Percentiles rank a stretch among this genome's conserved stretches.
These are phyloP conservation scores for Striga asiatica DNA, from an alignment of 257 asterid species.

Conservation along the genomic window DNA sequence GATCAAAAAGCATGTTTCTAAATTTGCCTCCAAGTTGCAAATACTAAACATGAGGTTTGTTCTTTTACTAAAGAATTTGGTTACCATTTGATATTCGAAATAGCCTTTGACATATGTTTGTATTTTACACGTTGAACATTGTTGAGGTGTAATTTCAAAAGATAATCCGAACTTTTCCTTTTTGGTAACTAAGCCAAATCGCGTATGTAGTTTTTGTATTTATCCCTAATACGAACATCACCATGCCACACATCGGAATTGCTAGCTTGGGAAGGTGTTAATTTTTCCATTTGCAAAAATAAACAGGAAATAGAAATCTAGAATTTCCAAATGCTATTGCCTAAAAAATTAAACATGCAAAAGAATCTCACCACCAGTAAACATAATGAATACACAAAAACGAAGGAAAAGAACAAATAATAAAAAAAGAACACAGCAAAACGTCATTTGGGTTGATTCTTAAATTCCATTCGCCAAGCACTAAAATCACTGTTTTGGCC, in stretches of 20 bases:
- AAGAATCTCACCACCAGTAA: neutral
- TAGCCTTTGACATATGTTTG: neutral
- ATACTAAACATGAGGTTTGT: neutral
- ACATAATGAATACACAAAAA: neutral
- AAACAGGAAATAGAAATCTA: neutral
- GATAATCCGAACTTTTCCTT: too few species aligned
- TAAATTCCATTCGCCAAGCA: neutral
- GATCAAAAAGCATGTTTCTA: neutral
- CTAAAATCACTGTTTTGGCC: too few species aligned
- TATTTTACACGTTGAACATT: neutral
- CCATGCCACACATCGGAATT: neutral
- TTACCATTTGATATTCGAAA: neutral
- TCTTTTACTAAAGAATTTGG: too few species aligned
- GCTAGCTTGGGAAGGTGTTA: neutral
- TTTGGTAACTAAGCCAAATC: neutral
- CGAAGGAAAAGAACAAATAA: neutral
- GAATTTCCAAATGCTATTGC: neutral
- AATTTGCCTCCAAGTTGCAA: neutral
- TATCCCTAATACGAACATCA: neutral
- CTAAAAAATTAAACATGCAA: constrained; percentile 7
- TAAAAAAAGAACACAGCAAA: too few species aligned
- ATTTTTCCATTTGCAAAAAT: neutral
- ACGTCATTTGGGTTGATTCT: neutral
- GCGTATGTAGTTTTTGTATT: neutral
- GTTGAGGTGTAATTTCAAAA: neutral